Evolutionary conservation across 305 asterid genomes (phyloP).

Genomic region (Fraxinus floribunda): DNA sequence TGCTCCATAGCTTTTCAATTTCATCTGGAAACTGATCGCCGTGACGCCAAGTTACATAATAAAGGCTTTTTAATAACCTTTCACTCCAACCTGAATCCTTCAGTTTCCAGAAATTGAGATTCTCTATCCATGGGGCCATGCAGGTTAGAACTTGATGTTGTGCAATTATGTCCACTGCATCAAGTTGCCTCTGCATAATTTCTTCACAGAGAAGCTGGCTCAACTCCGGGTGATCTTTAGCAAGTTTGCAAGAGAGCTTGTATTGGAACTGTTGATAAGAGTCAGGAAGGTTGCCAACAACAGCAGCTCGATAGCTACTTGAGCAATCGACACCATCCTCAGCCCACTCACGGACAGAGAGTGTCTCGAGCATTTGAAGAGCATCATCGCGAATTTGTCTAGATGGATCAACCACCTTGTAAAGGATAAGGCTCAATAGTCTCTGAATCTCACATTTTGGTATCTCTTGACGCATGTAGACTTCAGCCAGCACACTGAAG

Average conservation of each 20-base stretch:
- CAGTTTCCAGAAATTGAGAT: conserved; percentile 96
- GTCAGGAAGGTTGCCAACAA: conserved; percentile 98
- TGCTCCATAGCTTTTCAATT: conserved; percentile 99
- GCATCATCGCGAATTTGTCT: conserved; percentile 99
- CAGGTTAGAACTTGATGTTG: conserved; percentile 99
- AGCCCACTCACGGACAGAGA: conserved; percentile 97
- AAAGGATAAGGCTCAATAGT: conserved; percentile 87
- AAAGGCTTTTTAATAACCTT: conserved; percentile 86
- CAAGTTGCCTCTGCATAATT: conserved; percentile 98
- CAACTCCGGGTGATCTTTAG: conserved; percentile 96
- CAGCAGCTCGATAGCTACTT: conserved; percentile 96
- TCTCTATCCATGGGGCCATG: conserved; percentile 99
- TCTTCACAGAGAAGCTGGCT: conserved; percentile 99
- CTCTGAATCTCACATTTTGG: conserved; percentile 99
- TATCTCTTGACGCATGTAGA: conserved; percentile 98
- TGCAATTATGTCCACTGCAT: conserved; percentile 98
- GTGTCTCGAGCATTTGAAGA: conserved; percentile 99
- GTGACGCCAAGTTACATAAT: conserved; percentile 97
- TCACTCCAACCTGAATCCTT: conserved; percentile 99
- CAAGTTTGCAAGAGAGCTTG: conserved; percentile 99
- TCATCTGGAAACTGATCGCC: conserved; percentile 99
- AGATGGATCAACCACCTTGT: conserved; percentile 99
- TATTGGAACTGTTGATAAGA: conserved; percentile 98
- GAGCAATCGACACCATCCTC: conserved; percentile 90
- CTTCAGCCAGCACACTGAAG: conserved; percentile 99